Evolutionary conservation across 768 basidiomycete species (phyloP).

Genomic region (Dacryopinax primogenitus): DNA sequence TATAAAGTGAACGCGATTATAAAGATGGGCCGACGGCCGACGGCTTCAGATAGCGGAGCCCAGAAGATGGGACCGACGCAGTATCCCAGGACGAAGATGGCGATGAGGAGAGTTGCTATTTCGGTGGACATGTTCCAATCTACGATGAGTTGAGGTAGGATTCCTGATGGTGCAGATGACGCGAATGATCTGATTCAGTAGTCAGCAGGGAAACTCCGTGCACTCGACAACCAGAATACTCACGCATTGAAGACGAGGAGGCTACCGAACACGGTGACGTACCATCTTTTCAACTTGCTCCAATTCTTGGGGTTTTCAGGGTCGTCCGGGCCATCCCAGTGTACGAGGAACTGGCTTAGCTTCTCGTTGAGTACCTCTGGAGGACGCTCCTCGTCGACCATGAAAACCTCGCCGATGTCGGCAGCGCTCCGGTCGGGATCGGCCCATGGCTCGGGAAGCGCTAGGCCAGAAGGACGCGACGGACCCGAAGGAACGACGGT

Average conservation of each 20-base stretch:
- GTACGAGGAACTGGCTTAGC: slow-evolving; percentile 10
- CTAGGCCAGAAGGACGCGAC: background rate
- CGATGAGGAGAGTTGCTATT: slow-evolving; percentile 13
- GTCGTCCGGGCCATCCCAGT: slow-evolving; percentile 16
- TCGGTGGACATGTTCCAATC: slow-evolving; percentile 10
- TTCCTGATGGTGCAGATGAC: slow-evolving; percentile 16
- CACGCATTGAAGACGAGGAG: background rate
- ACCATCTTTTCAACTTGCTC: background rate
- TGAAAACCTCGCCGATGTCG: background rate
- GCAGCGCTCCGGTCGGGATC: background rate
- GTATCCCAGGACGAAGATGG: slow-evolving; percentile 18
- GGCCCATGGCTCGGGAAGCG: background rate
- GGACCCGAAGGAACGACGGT: background rate
- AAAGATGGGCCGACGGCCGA: slow-evolving; percentile 17
- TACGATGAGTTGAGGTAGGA: slow-evolving; percentile 11
- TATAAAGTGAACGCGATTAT: slow-evolving; percentile 12
- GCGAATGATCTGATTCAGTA: slow-evolving; percentile 12
- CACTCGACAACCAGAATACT: background rate
- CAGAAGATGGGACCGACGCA: slow-evolving; percentile 23
- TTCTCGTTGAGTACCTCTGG: background rate
- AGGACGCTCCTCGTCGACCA: slow-evolving; percentile 1
- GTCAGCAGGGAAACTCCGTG: background rate
- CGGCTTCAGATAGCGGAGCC: slow-evolving; percentile 18
- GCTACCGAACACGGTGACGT: background rate
- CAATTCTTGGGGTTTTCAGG: slow-evolving; percentile 11